Conservation (phyloP, 2,329 filamentous ascomycete species). For the Fusarium chaquense region DNA sequence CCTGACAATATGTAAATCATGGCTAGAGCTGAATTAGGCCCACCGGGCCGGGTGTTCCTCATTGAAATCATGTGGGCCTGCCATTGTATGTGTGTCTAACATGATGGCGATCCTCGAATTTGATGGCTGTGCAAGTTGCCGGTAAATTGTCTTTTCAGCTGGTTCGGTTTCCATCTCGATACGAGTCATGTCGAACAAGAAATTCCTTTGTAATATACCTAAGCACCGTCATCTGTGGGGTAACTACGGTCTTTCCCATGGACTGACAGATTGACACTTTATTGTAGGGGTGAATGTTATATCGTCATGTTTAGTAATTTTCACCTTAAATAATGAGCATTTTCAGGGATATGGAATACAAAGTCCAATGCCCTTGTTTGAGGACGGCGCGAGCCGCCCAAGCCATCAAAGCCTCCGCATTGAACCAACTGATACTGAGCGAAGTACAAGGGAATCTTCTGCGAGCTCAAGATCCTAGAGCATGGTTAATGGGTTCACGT, state of each 20-base stretch:
- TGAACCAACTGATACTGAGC: constrained; percentile 11
- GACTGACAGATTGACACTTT: background rate
- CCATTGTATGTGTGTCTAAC: background rate
- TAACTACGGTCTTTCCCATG: constrained; percentile 12
- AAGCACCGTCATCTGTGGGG: background rate
- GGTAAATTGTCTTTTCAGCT: constrained; percentile 11
- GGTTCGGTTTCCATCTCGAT: background rate
- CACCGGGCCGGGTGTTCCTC: constrained; percentile 13
- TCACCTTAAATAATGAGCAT: background rate
- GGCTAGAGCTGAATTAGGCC: constrained; percentile 23
- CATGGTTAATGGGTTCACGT: constrained; percentile 19
- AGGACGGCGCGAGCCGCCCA: constrained; percentile 15
- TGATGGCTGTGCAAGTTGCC: background rate
- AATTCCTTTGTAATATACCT: background rate
- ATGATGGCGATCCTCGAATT: constrained; percentile 12
- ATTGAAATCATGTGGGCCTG: background rate
- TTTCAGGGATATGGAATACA: background rate
- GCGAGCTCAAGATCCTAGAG: constrained; percentile 10
- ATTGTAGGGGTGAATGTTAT: background rate
- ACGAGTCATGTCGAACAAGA: constrained; percentile 22
- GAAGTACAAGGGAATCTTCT: background rate
- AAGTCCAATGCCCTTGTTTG: constrained; percentile 2
- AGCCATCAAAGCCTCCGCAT: constrained; percentile 10
- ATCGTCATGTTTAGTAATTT: background rate
- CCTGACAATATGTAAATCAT: background rate